A percentile compares a stretch with the other conserved stretches of the same genome.
Evolutionary conservation across 139 green algal species (phyloP).

Genomic region (Chlamydomonas urium): DNA sequence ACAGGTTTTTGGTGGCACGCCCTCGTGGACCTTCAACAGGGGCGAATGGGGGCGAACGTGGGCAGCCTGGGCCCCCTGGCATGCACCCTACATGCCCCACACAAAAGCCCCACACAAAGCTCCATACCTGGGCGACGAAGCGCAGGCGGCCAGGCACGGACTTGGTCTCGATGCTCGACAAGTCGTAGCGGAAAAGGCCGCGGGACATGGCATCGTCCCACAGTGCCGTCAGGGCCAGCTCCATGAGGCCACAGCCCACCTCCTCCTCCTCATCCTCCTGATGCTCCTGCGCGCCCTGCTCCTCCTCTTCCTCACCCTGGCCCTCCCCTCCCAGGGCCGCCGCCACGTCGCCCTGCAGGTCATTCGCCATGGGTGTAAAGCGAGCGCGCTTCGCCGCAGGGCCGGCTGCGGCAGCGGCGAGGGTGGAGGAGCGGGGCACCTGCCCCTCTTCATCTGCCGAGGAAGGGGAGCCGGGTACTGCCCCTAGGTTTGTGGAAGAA

Average conservation of each 20-base stretch:
- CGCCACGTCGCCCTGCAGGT: background rate
- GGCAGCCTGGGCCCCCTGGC: too few relatives aligned
- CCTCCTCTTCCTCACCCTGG: background rate
- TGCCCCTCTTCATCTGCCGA: too few relatives aligned
- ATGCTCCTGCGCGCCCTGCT: background rate
- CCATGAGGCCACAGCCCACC: constrained; percentile 42
- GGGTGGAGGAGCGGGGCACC: background rate
- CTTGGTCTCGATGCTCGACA: constrained; percentile 85
- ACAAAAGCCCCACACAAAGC: too few relatives aligned
- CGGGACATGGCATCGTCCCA: constrained; percentile 65
- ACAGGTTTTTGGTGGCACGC: too few relatives aligned
- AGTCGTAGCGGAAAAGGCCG: constrained; percentile 72
- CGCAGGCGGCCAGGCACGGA: constrained; percentile 72
- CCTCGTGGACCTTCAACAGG: too few relatives aligned
- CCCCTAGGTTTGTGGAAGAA: too few relatives aligned
- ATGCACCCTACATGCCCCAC: too few relatives aligned
- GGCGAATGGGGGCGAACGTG: too few relatives aligned
- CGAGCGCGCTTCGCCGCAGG: too few relatives aligned
- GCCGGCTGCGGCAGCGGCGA: too few relatives aligned
- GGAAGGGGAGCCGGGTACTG: too few relatives aligned
- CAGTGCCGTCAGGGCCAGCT: constrained; percentile 58
- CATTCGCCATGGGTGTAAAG: too few relatives aligned
- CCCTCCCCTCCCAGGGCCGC: background rate
- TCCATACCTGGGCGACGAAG: constrained; percentile 69
- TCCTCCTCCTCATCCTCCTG: background rate